Percentiles rank a stretch among this genome's conserved stretches.
Conservation (phyloP, 2,329 filamentous ascomycete species). For the Aspergillus luchuensis region DNA sequence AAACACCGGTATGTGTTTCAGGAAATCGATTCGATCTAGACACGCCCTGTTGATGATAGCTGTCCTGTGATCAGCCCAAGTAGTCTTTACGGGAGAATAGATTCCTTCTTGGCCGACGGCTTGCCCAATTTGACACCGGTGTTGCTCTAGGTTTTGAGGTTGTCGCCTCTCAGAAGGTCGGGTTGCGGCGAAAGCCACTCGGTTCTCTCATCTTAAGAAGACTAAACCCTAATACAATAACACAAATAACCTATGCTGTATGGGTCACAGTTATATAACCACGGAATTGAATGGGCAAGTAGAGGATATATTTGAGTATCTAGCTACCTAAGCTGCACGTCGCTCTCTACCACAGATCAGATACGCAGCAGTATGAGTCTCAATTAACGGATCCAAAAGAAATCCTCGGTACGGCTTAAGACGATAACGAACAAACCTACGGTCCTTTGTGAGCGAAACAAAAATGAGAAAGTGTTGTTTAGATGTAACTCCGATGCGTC, state of each 20-base stretch:
- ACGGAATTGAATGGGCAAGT: not conserved
- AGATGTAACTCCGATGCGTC: too few relatives aligned
- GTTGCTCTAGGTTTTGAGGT: constrained; percentile 46
- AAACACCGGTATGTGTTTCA: not conserved
- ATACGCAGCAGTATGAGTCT: not conserved
- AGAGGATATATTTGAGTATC: not conserved
- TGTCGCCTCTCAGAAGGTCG: constrained; percentile 46
- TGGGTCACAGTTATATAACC: too few relatives aligned
- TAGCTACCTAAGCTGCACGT: too few relatives aligned
- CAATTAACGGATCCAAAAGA: not conserved
- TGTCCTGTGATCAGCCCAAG: too few relatives aligned
- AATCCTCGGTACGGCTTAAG: not conserved
- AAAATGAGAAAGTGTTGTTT: not conserved
- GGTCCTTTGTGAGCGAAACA: not conserved
- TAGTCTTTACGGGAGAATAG: too few relatives aligned
- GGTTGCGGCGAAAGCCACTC: constrained; percentile 50
- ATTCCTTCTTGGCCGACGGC: too few relatives aligned
- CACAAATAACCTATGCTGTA: too few relatives aligned
- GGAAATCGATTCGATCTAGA: not conserved
- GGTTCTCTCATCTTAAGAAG: constrained; percentile 7
- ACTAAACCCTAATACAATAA: too few relatives aligned
- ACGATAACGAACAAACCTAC: not conserved
- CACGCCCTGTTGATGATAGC: too few relatives aligned
- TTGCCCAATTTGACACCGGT: not conserved
- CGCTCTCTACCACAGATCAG: not conserved